Evolutionary conservation across 345 rosid genomes (phyloP).

Genomic region (Boechera divaricarpa): DNA sequence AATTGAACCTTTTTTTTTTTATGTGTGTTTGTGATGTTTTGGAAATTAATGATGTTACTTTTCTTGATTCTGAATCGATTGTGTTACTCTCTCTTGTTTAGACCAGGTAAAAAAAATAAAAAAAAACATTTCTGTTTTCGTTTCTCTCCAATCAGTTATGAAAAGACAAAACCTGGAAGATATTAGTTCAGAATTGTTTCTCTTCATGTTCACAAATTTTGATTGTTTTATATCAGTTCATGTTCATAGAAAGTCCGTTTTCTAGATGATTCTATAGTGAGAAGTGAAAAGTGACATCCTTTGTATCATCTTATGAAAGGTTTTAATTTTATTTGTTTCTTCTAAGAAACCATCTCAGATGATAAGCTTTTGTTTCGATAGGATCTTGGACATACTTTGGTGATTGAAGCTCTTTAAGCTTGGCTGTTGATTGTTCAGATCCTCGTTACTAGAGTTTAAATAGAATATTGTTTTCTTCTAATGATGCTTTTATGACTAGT

Average conservation of each 20-base stretch:
- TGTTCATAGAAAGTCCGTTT: not conserved
- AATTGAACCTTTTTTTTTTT: conserved; percentile 22
- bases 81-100: conserved; percentile 11
- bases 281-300: not conserved
- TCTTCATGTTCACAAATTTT: not conserved
- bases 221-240: not conserved
- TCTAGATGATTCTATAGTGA: not conserved
- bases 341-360: not conserved
- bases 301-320: conserved; percentile 1
- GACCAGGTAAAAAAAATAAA: not conserved
- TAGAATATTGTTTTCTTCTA: not conserved
- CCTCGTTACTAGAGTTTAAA: not conserved
- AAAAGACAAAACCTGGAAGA: conserved; percentile 16
- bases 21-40: not conserved
- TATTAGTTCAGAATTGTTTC: not conserved
- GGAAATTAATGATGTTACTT: conserved; percentile 11
- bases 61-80: conserved; percentile 27
- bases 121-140: not conserved
- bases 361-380: conserved; percentile 7
- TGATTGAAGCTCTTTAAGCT: conserved; percentile 3
- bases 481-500: not conserved
- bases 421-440: conserved; percentile 10
- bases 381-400: not conserved
- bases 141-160: not conserved
- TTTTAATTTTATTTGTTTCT: conserved; percentile 1